Evolutionary conservation across 495 filamentous ascomycete species (phyloP).

Genomic region (Penicillium paxilli): DNA sequence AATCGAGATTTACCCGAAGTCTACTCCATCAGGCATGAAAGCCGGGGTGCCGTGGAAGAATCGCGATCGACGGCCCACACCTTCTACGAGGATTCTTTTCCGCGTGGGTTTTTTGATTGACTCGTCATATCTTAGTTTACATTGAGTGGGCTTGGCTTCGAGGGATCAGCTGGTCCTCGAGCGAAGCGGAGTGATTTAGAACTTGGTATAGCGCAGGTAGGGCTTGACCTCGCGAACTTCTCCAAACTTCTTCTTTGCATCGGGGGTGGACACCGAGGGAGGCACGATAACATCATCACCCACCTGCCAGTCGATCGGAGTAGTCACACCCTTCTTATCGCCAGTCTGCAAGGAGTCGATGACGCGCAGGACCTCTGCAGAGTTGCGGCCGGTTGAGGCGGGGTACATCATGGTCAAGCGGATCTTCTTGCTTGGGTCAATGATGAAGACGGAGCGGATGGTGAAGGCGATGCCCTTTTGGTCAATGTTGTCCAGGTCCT

Average conservation of each 20-base stretch:
- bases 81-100: background rate
- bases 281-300: conserved; percentile 95
- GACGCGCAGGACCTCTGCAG: conserved; percentile 91
- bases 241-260: conserved; percentile 89
- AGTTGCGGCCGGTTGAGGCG: conserved; percentile 95
- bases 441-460: conserved; percentile 98
- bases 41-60: background rate
- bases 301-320: conserved; percentile 88
- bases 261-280: conserved; percentile 80
- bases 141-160: background rate
- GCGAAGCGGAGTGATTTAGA: conserved; percentile 12
- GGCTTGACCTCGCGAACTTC: conserved; percentile 93
- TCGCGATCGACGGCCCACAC: background rate
- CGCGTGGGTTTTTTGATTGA: background rate
- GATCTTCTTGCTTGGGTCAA: conserved; percentile 98
- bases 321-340: conserved; percentile 94
- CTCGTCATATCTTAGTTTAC: conserved; percentile 2
- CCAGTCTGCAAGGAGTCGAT: conserved; percentile 96
- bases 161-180: background rate
- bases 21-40: conserved; percentile 11
- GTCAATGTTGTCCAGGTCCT: conserved; percentile 85
- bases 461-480: conserved; percentile 96
- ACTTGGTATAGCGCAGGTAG: conserved; percentile 50
- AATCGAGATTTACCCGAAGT: conserved; percentile 6
- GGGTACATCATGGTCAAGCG: conserved; percentile 96